phyloP scores from a whole-genome alignment of 108 stramenopile species.

The Cyclotella baltica region DNA sequence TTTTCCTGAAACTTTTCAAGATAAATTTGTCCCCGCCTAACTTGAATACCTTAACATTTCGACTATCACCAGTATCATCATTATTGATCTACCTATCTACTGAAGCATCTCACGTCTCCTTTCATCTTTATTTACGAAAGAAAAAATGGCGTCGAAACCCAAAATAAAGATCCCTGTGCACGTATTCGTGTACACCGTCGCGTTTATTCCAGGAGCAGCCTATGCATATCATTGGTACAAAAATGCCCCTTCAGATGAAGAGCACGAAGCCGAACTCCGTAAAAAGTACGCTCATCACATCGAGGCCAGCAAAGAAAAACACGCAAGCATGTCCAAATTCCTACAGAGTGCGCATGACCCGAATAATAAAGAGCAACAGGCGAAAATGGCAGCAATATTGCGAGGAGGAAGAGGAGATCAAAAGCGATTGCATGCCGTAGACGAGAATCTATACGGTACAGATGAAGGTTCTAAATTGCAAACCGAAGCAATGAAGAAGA shows the following conservation, averaged over 20 bases:
- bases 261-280: constrained; percentile 47
- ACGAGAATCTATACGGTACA: constrained; percentile 55
- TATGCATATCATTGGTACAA: constrained; percentile 61
- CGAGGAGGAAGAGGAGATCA: constrained; percentile 54
- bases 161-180: constrained; percentile 58
- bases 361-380: constrained; percentile 45
- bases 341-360: constrained; percentile 47
- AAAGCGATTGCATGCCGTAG: constrained; percentile 57
- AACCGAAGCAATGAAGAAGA: constrained; percentile 39
- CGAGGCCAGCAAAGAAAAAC: constrained; percentile 43
- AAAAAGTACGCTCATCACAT: constrained; percentile 59
- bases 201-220: constrained; percentile 42
- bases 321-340: constrained; percentile 40
- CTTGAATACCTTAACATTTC: no score
- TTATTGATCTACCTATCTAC: no score
- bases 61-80: no score
- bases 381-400: constrained; percentile 53
- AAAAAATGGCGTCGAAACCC: constrained; percentile 40
- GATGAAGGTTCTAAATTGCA: constrained; percentile 58
- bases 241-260: constrained; percentile 53
- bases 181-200: constrained; percentile 56
- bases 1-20: no score
- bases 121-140: no score
- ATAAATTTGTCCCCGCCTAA: no score
- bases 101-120: no score